These are phyloP conservation scores for Hymenoscyphus fructigenus DNA, from an alignment of 2,329 filamentous ascomycete genomes.

Conservation along the genomic window DNA sequence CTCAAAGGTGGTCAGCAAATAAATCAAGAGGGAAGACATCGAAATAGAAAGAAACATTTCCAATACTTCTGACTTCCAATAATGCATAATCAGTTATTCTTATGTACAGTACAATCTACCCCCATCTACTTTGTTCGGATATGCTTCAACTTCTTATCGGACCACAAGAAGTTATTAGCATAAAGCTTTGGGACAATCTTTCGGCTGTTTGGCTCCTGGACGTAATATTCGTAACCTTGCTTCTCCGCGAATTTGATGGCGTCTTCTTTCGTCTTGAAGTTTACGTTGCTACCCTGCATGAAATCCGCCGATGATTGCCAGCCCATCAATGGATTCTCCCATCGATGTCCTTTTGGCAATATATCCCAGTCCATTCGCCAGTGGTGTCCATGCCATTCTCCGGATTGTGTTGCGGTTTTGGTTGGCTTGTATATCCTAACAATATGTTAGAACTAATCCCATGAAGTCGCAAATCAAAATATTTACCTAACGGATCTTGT, in stretches of 20 bases:
- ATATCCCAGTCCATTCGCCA: conserved; percentile 99
- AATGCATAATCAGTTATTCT: neutral
- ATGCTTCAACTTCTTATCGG: conserved; percentile 81
- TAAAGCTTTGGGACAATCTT: conserved; percentile 90
- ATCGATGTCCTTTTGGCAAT: conserved; percentile 85
- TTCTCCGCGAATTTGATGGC: conserved; percentile 95
- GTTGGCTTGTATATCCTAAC: conserved; percentile 83
- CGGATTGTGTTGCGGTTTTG: conserved; percentile 96
- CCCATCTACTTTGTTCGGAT: conserved; percentile 70
- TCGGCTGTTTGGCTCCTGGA: conserved; percentile 92
- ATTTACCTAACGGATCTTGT: conserved; percentile 86
- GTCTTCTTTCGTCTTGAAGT: conserved; percentile 91
- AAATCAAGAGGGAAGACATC: no score
- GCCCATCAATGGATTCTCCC: conserved; percentile 98
- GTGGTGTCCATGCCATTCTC: conserved; percentile 76
- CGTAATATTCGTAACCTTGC: conserved; percentile 98
- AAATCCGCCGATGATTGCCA: conserved; percentile 95
- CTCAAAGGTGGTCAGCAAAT: no score
- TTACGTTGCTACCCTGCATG: conserved; percentile 91
- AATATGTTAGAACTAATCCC: conserved; percentile 20
- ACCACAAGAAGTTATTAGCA: conserved; percentile 92
- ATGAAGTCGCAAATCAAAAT: no score
- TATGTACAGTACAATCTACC: conserved; percentile 31
- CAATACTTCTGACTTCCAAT: neutral
- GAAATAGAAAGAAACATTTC: neutral